Percentiles rank a stretch among this genome's conserved stretches.
Conservation (phyloP, 179 eudicot genomes). For the Sideroxylon spinosum region DNA sequence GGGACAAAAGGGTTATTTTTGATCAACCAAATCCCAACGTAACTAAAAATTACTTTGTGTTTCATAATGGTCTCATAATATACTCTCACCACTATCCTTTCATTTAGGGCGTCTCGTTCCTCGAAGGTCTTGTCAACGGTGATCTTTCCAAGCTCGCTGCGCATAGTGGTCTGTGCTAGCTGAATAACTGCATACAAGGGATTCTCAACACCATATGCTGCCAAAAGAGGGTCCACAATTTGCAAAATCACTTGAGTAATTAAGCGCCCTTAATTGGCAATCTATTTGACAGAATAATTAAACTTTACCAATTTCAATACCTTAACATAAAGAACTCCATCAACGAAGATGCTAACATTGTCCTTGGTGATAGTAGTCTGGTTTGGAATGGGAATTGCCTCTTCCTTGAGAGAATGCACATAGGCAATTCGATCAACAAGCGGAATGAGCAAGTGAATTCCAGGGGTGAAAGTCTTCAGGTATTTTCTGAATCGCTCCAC, state of each 20-base stretch:
- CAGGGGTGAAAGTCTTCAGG: conserved; percentile 62
- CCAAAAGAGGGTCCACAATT: conserved; percentile 74
- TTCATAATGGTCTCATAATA: too few relatives aligned
- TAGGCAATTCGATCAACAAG: conserved; percentile 76
- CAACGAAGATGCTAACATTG: conserved; percentile 80
- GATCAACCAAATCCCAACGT: not conserved
- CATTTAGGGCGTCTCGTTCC: conserved; percentile 85
- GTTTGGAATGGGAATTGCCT: conserved; percentile 72
- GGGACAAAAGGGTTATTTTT: conserved; percentile 11
- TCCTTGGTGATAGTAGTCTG: conserved; percentile 92
- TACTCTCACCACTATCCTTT: conserved; percentile 77
- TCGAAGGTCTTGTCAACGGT: conserved; percentile 89
- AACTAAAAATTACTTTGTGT: not conserved
- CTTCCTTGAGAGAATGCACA: conserved; percentile 84
- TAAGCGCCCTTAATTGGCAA: not conserved
- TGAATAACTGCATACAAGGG: conserved; percentile 81
- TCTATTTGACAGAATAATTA: not conserved
- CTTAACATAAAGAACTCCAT: conserved; percentile 91
- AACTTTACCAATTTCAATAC: conserved; percentile 21
- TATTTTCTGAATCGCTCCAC: conserved; percentile 91
- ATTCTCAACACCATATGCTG: conserved; percentile 93
- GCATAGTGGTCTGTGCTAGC: conserved; percentile 94
- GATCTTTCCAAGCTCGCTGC: conserved; percentile 93
- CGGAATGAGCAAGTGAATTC: conserved; percentile 79
- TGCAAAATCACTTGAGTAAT: conserved; percentile 24